A percentile compares a stretch with the other conserved stretches of the same genome.
Evolutionary conservation across 139 green algal species (phyloP).

Genomic region (Chlamydomonas applanata): DNA sequence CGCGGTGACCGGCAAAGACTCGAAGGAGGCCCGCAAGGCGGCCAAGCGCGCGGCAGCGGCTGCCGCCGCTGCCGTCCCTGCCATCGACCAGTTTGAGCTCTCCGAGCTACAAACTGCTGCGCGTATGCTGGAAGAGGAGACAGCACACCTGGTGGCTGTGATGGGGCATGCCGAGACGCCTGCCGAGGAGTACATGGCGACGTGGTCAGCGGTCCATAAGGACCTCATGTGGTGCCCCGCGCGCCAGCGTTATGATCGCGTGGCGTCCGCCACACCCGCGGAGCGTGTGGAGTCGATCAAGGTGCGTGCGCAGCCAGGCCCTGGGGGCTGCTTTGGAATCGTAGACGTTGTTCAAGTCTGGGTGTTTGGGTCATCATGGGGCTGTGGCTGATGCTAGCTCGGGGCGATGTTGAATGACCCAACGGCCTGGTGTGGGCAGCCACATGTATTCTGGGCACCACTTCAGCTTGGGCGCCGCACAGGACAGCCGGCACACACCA

Average conservation of each 20-base stretch:
- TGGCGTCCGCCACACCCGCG: slow-evolving; percentile 45
- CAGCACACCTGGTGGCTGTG: slow-evolving; percentile 28
- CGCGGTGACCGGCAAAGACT: not conserved
- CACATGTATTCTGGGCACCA: too few species aligned
- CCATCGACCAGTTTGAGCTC: slow-evolving; percentile 40
- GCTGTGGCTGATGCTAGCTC: too few species aligned
- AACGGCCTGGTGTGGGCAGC: too few species aligned
- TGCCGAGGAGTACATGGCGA: slow-evolving; percentile 57
- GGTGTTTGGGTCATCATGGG: too few species aligned
- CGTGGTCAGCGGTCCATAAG: slow-evolving; percentile 37
- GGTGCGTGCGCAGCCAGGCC: slow-evolving; percentile 22
- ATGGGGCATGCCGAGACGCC: slow-evolving; percentile 26
- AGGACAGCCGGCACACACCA: too few species aligned
- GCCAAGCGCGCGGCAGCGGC: slow-evolving; percentile 4
- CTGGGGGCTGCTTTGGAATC: too few species aligned
- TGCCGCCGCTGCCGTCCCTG: slow-evolving; percentile 19
- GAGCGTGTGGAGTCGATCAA: slow-evolving; percentile 56
- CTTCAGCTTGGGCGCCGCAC: too few species aligned
- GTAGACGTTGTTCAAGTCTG: too few species aligned
- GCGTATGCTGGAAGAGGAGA: slow-evolving; percentile 53
- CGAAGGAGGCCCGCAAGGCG: slow-evolving; percentile 18
- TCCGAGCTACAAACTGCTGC: slow-evolving; percentile 40
- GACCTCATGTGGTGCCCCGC: slow-evolving; percentile 75
- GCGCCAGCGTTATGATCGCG: slow-evolving; percentile 47
- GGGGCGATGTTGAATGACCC: too few species aligned